A percentile compares a stretch with the other conserved stretches of the same genome.
Conservation (phyloP, 2,329 filamentous ascomycete species). For the Cercospora janseana region DNA sequence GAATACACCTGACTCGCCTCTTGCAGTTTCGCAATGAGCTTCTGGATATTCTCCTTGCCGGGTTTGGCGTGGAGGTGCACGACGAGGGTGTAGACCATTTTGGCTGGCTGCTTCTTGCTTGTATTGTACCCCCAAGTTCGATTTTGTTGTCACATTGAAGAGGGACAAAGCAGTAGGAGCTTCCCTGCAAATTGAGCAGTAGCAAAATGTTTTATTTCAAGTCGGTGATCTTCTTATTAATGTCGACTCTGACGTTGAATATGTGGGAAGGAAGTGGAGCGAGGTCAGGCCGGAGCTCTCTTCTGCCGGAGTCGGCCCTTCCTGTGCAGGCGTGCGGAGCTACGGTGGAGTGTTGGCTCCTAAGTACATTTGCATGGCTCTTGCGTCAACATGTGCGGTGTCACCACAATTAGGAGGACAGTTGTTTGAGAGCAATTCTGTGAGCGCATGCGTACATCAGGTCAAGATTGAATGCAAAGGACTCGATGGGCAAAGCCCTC, state of each 20-base stretch:
- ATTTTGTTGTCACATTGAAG: too few relatives aligned
- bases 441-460: too few relatives aligned
- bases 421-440: not conserved
- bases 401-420: too few relatives aligned
- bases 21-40: slow-evolving; percentile 68
- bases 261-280: not conserved
- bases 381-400: not conserved
- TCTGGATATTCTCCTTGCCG: slow-evolving; percentile 61
- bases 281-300: slow-evolving; percentile 14
- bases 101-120: slow-evolving; percentile 7
- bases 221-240: too few relatives aligned
- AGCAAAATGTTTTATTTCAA: too few relatives aligned
- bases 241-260: slow-evolving; percentile 1
- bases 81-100: slow-evolving; percentile 59
- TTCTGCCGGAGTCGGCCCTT: slow-evolving; percentile 16
- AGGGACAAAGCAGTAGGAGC: too few relatives aligned
- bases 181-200: too few relatives aligned
- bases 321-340: slow-evolving; percentile 8
- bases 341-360: slow-evolving; percentile 8
- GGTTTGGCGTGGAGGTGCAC: slow-evolving; percentile 70
- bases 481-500: not conserved
- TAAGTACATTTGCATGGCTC: not conserved
- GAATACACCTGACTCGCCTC: slow-evolving; percentile 72
- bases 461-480: too few relatives aligned
- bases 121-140: too few relatives aligned